Percentiles rank a stretch among this genome's conserved stretches.
Evolutionary conservation across 257 asterid species (phyloP).

Genomic region (Nicotiana noctiflora): DNA sequence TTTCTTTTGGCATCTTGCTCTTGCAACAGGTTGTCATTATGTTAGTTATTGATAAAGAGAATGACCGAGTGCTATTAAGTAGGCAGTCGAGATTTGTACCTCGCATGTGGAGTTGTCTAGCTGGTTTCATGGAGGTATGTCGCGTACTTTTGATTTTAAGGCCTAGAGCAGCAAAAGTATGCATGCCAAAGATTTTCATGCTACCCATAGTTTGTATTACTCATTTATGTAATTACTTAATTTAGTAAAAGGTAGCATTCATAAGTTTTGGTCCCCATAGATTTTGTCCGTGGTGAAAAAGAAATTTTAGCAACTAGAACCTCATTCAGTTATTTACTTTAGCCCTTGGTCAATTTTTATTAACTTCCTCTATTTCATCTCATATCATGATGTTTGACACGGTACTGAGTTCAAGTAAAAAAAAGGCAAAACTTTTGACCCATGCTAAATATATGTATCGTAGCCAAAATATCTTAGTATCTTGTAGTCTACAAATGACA

Average conservation of each 20-base stretch:
- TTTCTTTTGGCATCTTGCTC: conserved; percentile 12
- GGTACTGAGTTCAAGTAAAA: background rate
- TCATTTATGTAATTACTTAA: background rate
- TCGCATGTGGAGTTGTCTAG: conserved; percentile 98
- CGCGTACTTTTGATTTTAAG: background rate
- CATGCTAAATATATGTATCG: background rate
- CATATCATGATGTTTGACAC: background rate
- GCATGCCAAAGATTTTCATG: background rate
- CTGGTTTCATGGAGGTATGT: conserved; percentile 91
- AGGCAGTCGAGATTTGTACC: conserved; percentile 95
- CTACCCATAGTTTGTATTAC: background rate
- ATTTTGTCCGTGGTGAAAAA: background rate
- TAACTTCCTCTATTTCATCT: background rate
- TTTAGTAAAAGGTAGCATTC: background rate
- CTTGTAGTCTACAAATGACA: background rate
- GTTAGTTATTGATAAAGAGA: conserved; percentile 88
- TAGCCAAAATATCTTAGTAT: background rate
- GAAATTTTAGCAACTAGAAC: background rate
- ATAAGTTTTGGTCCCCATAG: background rate
- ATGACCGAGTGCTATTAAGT: conserved; percentile 73
- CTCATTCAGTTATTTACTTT: background rate
- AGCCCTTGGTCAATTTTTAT: background rate
- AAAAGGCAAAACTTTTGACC: background rate
- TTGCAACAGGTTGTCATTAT: conserved; percentile 77
- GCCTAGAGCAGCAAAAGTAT: background rate